These are phyloP conservation scores for Quercus ilex DNA, from an alignment of 306 rosid genomes.

Conservation along the genomic window DNA sequence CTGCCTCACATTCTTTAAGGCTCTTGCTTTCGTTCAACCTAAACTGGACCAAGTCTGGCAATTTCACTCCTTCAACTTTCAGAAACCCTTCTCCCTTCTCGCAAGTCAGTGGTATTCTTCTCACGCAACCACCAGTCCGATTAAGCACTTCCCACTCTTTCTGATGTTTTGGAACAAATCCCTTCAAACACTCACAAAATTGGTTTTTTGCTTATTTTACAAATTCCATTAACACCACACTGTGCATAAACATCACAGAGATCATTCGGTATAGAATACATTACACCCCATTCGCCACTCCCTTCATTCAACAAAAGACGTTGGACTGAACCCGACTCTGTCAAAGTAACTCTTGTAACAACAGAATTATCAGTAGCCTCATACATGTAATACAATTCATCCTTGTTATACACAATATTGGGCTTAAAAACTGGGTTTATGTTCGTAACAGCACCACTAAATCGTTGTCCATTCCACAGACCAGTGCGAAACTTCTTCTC, in stretches of 20 bases:
- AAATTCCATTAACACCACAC: constrained; percentile 39
- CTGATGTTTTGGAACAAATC: constrained; percentile 27
- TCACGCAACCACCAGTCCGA: constrained; percentile 29
- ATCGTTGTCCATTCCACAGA: too few relatives aligned
- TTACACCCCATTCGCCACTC: too few relatives aligned
- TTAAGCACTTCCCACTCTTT: constrained; percentile 13
- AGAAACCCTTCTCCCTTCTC: constrained; percentile 25
- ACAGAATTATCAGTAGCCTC: too few relatives aligned
- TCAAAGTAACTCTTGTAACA: too few relatives aligned
- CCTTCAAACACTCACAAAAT: constrained; percentile 31
- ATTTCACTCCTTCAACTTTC: constrained; percentile 14
- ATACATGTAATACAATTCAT: too few relatives aligned
- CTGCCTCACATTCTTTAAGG: constrained; percentile 18
- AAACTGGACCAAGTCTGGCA: constrained; percentile 31
- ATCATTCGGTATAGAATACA: constrained; percentile 18
- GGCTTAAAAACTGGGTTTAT: too few relatives aligned
- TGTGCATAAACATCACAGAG: constrained; percentile 22
- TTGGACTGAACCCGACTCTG: too few relatives aligned
- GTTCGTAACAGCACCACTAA: too few relatives aligned
- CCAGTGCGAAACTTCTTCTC: too few relatives aligned
- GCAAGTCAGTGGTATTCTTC: constrained; percentile 24
- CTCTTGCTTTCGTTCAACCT: constrained; percentile 21
- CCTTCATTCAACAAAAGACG: too few relatives aligned
- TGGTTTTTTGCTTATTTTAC: constrained; percentile 1
- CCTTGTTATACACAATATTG: too few relatives aligned